These are phyloP conservation scores for Dimocarpus longan DNA, from an alignment of 345 rosid genomes.

Conservation along the genomic window DNA sequence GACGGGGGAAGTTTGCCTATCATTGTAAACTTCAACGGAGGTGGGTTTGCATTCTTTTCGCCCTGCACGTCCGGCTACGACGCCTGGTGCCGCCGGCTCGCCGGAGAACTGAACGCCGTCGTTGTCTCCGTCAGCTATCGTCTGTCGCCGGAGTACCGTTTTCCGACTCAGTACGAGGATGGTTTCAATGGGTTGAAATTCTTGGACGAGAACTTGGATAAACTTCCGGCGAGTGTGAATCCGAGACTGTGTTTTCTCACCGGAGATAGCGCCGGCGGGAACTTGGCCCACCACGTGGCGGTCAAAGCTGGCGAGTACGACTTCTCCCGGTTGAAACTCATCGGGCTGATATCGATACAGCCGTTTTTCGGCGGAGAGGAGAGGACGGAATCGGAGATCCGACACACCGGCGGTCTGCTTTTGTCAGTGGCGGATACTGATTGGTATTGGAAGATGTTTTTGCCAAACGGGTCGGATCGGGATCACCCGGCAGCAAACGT, in stretches of 20 bases:
- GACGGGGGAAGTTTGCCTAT: neutral
- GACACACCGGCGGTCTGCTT: neutral
- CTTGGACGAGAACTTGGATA: conserved; percentile 25
- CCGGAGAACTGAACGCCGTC: neutral
- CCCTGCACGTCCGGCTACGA: neutral
- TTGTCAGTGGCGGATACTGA: conserved; percentile 21
- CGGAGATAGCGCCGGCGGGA: conserved; percentile 13
- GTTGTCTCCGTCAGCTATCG: conserved; percentile 2
- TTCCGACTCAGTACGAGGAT: conserved; percentile 40
- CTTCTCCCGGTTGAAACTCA: neutral
- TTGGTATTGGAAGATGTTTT: conserved; percentile 36
- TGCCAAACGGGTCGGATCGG: conserved; percentile 33
- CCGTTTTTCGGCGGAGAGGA: conserved; percentile 6
- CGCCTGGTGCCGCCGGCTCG: neutral
- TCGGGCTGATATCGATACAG: neutral
- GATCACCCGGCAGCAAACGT: conserved; percentile 38
- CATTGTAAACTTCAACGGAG: neutral
- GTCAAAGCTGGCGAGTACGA: neutral
- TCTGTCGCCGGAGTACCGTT: neutral
- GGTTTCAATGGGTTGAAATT: conserved; percentile 33
- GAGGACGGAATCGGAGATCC: conserved; percentile 6
- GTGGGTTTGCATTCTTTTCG: conserved; percentile 4
- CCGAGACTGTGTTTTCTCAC: neutral
- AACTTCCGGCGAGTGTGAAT: conserved; percentile 1
- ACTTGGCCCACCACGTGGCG: neutral